A percentile compares a stretch with the other conserved stretches of the same genome.
Evolutionary conservation across 192 early-diverging fungal species (phyloP).

Genomic region (Powellomyces hirtus): DNA sequence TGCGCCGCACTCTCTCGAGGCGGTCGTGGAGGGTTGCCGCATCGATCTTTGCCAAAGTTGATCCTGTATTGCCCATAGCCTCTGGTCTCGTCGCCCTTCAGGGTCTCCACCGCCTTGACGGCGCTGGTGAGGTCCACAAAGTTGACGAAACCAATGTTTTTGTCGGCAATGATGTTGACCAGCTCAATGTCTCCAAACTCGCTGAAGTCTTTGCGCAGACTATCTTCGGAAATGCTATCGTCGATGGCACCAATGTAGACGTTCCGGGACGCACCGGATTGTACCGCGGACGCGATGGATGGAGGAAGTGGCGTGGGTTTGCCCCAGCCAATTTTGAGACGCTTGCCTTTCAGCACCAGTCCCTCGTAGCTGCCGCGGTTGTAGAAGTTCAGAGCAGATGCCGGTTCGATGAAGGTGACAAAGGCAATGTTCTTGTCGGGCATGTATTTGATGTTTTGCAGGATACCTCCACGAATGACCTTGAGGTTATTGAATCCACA

Average conservation of each 20-base stretch:
- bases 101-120: constrained; percentile 74
- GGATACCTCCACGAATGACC: constrained; percentile 78
- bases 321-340: constrained; percentile 81
- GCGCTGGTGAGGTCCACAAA: constrained; percentile 75
- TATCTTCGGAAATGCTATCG: constrained; percentile 62
- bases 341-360: constrained; percentile 67
- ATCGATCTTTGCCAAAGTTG: constrained; percentile 88
- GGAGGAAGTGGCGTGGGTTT: constrained; percentile 56
- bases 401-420: constrained; percentile 79
- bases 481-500: constrained; percentile 15
- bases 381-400: constrained; percentile 62
- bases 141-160: constrained; percentile 84
- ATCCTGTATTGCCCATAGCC: constrained; percentile 54
- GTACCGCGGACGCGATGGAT: constrained; percentile 55
- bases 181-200: constrained; percentile 87
- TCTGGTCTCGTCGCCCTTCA: constrained; percentile 46
- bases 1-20: constrained; percentile 29
- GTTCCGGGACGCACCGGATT: constrained; percentile 72
- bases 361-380: constrained; percentile 58
- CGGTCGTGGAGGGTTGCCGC: constrained; percentile 70
- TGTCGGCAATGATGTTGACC: constrained; percentile 78
- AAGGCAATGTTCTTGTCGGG: constrained; percentile 80
- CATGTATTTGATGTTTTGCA: constrained; percentile 73
- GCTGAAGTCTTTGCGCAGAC: constrained; percentile 70
- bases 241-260: constrained; percentile 76